Evolutionary conservation across 495 filamentous ascomycete species (phyloP).

Genomic region (Cercophora newfieldiana): DNA sequence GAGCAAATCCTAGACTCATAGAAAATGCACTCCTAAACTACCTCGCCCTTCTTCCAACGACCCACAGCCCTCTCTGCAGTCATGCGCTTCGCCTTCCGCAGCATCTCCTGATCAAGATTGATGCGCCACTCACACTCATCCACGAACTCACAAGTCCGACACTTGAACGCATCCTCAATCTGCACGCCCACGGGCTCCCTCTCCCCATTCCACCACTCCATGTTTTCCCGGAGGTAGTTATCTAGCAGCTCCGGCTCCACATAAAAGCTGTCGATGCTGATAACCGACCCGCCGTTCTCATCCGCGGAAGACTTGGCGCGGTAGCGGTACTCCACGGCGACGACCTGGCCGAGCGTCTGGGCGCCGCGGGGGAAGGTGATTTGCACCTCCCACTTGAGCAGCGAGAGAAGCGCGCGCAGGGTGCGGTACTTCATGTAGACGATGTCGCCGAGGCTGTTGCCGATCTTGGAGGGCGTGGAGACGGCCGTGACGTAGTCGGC

Average conservation of each 20-base stretch:
- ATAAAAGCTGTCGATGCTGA: conserved; percentile 68
- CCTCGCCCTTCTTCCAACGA: conserved; percentile 9
- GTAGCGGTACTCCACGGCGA: conserved; percentile 65
- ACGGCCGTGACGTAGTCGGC: conserved; percentile 16
- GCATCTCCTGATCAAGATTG: conserved; percentile 34
- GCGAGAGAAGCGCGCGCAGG: conserved; percentile 39
- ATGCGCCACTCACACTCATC: conserved; percentile 55
- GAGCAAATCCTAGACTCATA: no score
- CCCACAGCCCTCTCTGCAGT: conserved; percentile 5
- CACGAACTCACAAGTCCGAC: conserved; percentile 59
- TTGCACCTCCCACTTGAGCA: conserved; percentile 50
- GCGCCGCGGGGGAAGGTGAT: conserved; percentile 56
- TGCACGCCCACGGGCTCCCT: conserved; percentile 73
- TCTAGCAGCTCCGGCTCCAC: conserved; percentile 65
- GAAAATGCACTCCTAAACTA: no score
- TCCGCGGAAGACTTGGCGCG: conserved; percentile 36
- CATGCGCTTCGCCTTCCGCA: conserved; percentile 20
- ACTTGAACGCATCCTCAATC: conserved; percentile 93
- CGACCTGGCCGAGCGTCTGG: conserved; percentile 52
- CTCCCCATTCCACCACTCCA: conserved; percentile 88
- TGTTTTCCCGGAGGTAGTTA: conserved; percentile 63
- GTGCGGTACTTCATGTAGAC: conserved; percentile 36
- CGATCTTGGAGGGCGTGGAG: conserved; percentile 38
- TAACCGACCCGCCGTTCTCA: conserved; percentile 35
- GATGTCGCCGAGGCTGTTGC: not conserved